phyloP scores from a whole-genome alignment of 306 rosid genomes.

The Lathyrus aphaca region DNA sequence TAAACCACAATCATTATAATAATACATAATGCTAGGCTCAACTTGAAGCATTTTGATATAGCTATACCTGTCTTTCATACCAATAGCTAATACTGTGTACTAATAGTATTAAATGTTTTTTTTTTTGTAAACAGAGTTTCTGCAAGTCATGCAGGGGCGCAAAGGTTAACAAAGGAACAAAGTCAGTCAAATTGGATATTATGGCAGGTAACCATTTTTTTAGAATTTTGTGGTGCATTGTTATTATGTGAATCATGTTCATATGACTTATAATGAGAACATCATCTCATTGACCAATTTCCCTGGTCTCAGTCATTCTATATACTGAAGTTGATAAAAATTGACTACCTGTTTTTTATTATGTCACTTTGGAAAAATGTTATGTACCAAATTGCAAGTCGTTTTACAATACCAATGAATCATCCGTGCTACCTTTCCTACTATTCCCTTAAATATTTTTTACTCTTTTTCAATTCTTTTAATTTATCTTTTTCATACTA shows the following conservation, averaged over 20 bases:
- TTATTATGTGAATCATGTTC: slow-evolving; percentile 9
- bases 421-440: no score
- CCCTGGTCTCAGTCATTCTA: not conserved
- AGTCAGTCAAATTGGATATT: slow-evolving; percentile 68
- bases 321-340: not conserved
- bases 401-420: no score
- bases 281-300: slow-evolving; percentile 17
- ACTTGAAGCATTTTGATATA: slow-evolving; percentile 13
- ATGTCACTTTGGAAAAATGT: no score
- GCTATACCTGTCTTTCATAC: slow-evolving; percentile 9
- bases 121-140: slow-evolving; percentile 43
- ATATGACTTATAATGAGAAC: slow-evolving; percentile 3
- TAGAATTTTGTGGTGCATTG: not conserved
- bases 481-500: no score
- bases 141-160: slow-evolving; percentile 82
- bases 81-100: not conserved
- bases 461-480: no score
- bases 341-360: not conserved
- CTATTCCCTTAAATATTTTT: no score
- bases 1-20: slow-evolving; percentile 24
- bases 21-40: not conserved
- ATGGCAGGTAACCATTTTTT: slow-evolving; percentile 56
- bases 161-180: slow-evolving; percentile 63
- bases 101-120: slow-evolving; percentile 1
- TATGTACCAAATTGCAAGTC: no score